These are phyloP conservation scores for Fusarium nygamai DNA, from an alignment of 2,329 filamentous ascomycete species.

Conservation along the genomic window DNA sequence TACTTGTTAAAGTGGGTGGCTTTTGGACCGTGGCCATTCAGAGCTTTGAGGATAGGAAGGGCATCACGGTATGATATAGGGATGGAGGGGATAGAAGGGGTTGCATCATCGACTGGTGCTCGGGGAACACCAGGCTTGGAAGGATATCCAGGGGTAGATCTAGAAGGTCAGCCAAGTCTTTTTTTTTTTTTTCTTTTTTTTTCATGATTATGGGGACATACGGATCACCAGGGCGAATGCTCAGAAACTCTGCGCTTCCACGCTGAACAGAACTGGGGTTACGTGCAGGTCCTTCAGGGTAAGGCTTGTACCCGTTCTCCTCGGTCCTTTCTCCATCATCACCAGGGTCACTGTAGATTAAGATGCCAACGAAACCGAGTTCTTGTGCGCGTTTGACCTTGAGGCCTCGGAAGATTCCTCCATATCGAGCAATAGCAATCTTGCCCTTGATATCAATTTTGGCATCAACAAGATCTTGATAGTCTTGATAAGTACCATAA, in stretches of 20 bases:
- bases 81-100: conserved; percentile 87
- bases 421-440: conserved; percentile 88
- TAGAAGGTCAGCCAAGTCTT: conserved; percentile 36
- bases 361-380: conserved; percentile 83
- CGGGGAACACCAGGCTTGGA: conserved; percentile 90
- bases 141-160: conserved; percentile 90
- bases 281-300: conserved; percentile 87
- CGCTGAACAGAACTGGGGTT: conserved; percentile 91
- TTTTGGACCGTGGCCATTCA: conserved; percentile 88
- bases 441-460: conserved; percentile 83
- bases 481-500: conserved; percentile 88
- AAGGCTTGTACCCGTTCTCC: conserved; percentile 79
- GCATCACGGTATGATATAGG: conserved; percentile 91
- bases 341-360: conserved; percentile 89
- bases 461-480: conserved; percentile 79
- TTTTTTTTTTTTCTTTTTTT: background rate
- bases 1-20: conserved; percentile 76
- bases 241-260: conserved; percentile 85
- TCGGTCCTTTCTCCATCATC: conserved; percentile 87
- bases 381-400: conserved; percentile 95
- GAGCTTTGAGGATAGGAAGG: conserved; percentile 84
- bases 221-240: conserved; percentile 76
- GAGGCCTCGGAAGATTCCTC: conserved; percentile 85
- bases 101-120: conserved; percentile 73
- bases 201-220: conserved; percentile 40